Conservation (phyloP, 202 grass and related monocot genomes). For the Sporobolus alterniflorus region DNA sequence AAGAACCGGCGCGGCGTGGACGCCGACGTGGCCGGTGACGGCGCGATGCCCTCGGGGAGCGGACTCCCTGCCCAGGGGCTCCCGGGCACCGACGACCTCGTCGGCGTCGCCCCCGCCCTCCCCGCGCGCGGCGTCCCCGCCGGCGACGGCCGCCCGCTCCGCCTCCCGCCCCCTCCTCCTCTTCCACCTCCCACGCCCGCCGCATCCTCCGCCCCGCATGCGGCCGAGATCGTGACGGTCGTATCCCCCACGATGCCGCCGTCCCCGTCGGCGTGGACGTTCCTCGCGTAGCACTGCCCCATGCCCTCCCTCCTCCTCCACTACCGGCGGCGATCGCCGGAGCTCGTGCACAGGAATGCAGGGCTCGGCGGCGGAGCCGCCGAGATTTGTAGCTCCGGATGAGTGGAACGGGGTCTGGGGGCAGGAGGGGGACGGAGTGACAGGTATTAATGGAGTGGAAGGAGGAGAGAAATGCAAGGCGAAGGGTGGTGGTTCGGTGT, state of each 20-base stretch:
- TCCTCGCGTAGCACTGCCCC: constrained; percentile 96
- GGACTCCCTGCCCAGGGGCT: constrained; percentile 83
- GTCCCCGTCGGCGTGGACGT: constrained; percentile 58
- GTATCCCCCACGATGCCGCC: constrained; percentile 38
- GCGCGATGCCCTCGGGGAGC: constrained; percentile 64
- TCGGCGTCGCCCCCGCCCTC: constrained; percentile 42
- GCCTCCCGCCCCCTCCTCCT: constrained; percentile 29
- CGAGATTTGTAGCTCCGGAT: constrained; percentile 51
- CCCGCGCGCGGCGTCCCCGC: constrained; percentile 47
- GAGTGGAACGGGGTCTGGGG: background rate
- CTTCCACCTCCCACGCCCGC: background rate
- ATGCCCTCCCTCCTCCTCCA: constrained; percentile 34
- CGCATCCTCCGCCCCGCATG: background rate
- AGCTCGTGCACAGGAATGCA: constrained; percentile 40
- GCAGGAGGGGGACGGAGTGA: background rate
- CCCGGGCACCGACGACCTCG: constrained; percentile 38
- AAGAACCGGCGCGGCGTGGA: constrained; percentile 88
- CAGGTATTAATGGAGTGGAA: constrained; percentile 33
- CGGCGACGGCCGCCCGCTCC: constrained; percentile 55
- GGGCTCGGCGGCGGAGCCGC: background rate
- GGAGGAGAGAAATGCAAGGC: background rate
- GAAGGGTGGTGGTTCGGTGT: background rate
- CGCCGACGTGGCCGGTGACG: constrained; percentile 41
- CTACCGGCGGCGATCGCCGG: constrained; percentile 42
- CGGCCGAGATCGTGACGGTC: constrained; percentile 53